Evolutionary conservation across 805 yeast species (phyloP), one percentile per base, ranked within the genome.

Genomic region (Candida tallmaniae): DNA sequence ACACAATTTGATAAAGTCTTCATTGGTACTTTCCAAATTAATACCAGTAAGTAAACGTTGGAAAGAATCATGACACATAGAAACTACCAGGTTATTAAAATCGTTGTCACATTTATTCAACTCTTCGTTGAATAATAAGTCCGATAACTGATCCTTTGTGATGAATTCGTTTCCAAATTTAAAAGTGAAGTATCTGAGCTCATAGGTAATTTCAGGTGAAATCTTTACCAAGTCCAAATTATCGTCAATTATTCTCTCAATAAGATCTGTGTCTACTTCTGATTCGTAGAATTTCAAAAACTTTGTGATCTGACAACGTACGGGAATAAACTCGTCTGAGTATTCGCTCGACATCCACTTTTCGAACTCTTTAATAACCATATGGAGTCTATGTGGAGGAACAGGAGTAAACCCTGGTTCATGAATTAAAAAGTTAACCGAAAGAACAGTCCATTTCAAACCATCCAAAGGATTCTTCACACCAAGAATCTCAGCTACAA

Each of bases 401-500:
- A 83, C 58, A 2, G 78, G 65, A n/a, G 52, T 56, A 29, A 56
- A 59, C 6, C 25, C 31, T 8, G 31, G 35, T 6, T 44, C 43
- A 17, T 62, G 65, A 2, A 56, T 39, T 13, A 58, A 47, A 38
- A 76, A 62, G 38, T 67, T 62, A 30, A 63, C 67, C 25, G 81
- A 56, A 3, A 79, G 44, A 1, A 76, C 58, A 4, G 83, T 39
- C 52, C 70, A 68, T 11, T 52, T 55, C 23, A 76, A 51, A 0
- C 82, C 82, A 2, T 51, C 51, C 2, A 48, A 30, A 0, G 54
- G 33, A 5, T 50, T 44, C 32, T 64, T 66, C 2, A 73, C 57
- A 1, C 87, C 85, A 29, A 82, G 60, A 14, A 83, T 51, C 45
- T 80, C 87, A 1, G 89, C 76, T 10, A 78, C 78, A n/a, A 74